Percentiles rank a stretch among this genome's conserved stretches.
These are phyloP conservation scores for Hygrophorus pudorinus DNA, from an alignment of 768 basidiomycete genomes.

Conservation along the genomic window DNA sequence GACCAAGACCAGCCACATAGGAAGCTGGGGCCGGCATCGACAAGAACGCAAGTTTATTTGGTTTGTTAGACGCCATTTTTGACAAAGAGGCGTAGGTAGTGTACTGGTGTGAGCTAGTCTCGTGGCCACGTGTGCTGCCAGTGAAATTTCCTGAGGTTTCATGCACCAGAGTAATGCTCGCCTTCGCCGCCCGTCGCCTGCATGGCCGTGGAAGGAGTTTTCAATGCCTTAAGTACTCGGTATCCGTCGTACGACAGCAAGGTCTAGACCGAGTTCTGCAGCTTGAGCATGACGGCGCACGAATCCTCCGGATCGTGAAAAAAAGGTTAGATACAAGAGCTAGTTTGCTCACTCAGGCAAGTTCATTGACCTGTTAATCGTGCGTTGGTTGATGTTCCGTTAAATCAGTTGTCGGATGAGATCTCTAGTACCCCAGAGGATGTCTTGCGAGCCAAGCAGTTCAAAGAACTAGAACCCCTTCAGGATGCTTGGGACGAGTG, in stretches of 20 bases:
- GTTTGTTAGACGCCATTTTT: constrained; percentile 37
- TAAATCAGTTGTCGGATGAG: constrained; percentile 20
- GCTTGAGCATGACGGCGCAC: constrained; percentile 33
- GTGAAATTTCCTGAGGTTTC: too few relatives aligned
- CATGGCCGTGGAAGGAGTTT: too few relatives aligned
- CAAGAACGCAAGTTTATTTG: constrained; percentile 79
- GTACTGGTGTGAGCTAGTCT: too few relatives aligned
- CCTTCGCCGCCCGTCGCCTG: too few relatives aligned
- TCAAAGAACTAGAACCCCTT: constrained; percentile 64
- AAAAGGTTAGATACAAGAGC: constrained; percentile 43
- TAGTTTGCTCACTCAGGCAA: constrained; percentile 33
- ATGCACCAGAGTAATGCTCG: too few relatives aligned
- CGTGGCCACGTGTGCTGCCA: too few relatives aligned
- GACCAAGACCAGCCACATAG: constrained; percentile 96
- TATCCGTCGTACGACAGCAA: too few relatives aligned
- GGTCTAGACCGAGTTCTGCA: constrained; percentile 1
- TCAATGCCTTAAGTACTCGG: too few relatives aligned
- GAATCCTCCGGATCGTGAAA: constrained; percentile 45
- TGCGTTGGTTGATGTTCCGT: background rate
- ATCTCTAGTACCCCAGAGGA: constrained; percentile 47
- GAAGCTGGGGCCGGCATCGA: constrained; percentile 93
- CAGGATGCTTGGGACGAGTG: constrained; percentile 61
- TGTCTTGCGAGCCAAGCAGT: constrained; percentile 44
- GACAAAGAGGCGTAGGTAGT: too few relatives aligned
- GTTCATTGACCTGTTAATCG: constrained; percentile 5